Base-by-base conservation (phyloP, 2,329 filamentous ascomycete genomes). In the Aspergillus vadensis region DNA sequence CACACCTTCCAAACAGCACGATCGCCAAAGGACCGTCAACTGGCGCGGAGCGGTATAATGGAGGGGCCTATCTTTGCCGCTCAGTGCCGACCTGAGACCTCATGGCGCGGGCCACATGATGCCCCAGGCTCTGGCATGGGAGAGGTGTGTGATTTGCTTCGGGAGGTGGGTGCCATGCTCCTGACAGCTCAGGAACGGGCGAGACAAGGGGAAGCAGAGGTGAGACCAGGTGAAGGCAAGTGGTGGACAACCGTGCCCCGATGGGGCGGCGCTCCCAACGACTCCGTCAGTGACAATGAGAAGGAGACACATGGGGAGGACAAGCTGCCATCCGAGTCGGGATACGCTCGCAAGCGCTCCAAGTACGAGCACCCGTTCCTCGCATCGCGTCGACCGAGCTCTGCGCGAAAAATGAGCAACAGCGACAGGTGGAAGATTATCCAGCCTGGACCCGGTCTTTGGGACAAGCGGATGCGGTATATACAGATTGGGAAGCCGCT, bases 231-330 rank as follows among this genome's bases (percentile, higher is more conserved):
- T 1, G 81, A 85, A 64, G 83, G 82, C 3, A 80, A 85, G 67
- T 88, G 86, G 86, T 88, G 84, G 84, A 83, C 84, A 2, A 80
- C 75, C 2, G 78, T 74, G 55, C 80, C 82, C 25, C 79, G 86
- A 56, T 88, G 84, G 80, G 85, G 86, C 55, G 85, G 85, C 27
- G 76, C 75, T 0, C 68, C 73, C 12, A 73, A 74, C 21, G 72
- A 75, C 59, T 74, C 74, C 48, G 73, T 77, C 39, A 69, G 65
- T 15, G 64, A 66, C 38, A 63, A 57, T 21, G 47, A 53, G 10
- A 60, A 72, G 54, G 69, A 72, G 57, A 68, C 69, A 66, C 69
- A 67, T 41, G 64, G 64, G 47, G 70, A 76, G 55, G 64, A 64
- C 9, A 69, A 65, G 25, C 54, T 72, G 54, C 60, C 68, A 14